Evolutionary conservation across 2,329 filamentous ascomycete species (phyloP).

Genomic region (Phialophora expanda): DNA sequence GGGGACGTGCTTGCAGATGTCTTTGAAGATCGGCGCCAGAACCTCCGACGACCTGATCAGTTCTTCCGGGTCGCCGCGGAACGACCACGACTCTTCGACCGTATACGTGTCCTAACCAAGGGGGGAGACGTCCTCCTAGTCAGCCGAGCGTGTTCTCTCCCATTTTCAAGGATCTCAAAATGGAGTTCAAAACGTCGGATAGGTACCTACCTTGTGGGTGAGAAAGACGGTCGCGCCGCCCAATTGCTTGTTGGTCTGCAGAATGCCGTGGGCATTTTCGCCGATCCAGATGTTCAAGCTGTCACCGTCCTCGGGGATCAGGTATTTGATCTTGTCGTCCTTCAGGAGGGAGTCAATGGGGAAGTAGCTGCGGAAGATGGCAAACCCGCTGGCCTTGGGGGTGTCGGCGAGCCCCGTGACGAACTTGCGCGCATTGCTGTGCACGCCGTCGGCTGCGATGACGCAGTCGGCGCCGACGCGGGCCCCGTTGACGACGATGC

Average conservation of each 20-base stretch:
- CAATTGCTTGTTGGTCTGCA: slow-evolving; percentile 49
- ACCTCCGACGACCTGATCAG: slow-evolving; percentile 57
- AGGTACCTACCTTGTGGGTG: slow-evolving; percentile 56
- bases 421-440: slow-evolving; percentile 44
- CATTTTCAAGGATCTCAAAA: no score
- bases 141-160: background rate
- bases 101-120: slow-evolving; percentile 54
- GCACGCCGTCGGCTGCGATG: slow-evolving; percentile 40
- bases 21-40: slow-evolving; percentile 50
- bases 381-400: slow-evolving; percentile 42
- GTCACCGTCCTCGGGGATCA: background rate
- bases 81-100: slow-evolving; percentile 61
- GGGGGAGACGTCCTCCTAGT: background rate
- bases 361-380: slow-evolving; percentile 26
- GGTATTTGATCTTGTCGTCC: slow-evolving; percentile 1
- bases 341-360: background rate
- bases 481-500: slow-evolving; percentile 42
- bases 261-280: slow-evolving; percentile 56
- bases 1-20: slow-evolving; percentile 38
- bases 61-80: slow-evolving; percentile 58
- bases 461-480: slow-evolving; percentile 44
- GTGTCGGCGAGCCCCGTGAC: slow-evolving; percentile 47
- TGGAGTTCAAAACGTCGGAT: background rate
- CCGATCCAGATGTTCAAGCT: slow-evolving; percentile 52
- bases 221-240: slow-evolving; percentile 60